Base-by-base conservation (phyloP, 2,329 filamentous ascomycete genomes). In the Curvularia eragrostidis region DNA sequence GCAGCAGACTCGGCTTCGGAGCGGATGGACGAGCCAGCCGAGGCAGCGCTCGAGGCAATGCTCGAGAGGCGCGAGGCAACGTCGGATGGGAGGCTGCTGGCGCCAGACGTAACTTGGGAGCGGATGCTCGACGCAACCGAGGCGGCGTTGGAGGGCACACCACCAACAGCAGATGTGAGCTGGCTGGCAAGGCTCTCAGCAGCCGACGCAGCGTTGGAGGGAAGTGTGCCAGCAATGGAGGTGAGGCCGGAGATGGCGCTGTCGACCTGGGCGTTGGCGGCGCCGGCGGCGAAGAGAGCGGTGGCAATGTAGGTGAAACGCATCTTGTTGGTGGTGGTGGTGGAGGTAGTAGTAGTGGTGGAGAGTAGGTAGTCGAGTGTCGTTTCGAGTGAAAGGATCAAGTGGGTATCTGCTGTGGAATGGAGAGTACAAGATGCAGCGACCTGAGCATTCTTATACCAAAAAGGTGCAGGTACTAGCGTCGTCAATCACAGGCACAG, bases 221-320 rank as follows among this genome's bases (percentile, higher is more conserved):
- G 43, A 38, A 59, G 56, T 34, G 51, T 48, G 28, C 59, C 46
- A 15, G 47, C 57, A 24, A 46, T 48, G 23, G 72, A 74, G 41
- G 49, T 57, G 42, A 57, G 28, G 5, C 34, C 26, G 18, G 67
- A 69, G 50, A 68, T 26, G 61, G 66, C n/a, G 41, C 66, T 69
- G 48, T 63, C 57, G 44, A 69, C 28, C 70, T 75, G 72, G 51
- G 71, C 72, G 56, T 63, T 62, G 63, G 64, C 69, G 51, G 60
- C 66, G 54, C 64, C 62, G 56, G 72, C 71, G 59, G 63, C 72
- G 64, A 72, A 58, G 62, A 66, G 62, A 30, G 66, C 48, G 52
- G 67, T 64, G 64, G 73, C 61, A 49, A 73, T 55, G 65, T 66
- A 63, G 61, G 73, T 68, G 71, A 76, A 76, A 72, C 72, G 72